These are phyloP conservation scores for Aspergillus costaricaensis DNA, from an alignment of 2,329 filamentous ascomycete species.

Conservation along the genomic window DNA sequence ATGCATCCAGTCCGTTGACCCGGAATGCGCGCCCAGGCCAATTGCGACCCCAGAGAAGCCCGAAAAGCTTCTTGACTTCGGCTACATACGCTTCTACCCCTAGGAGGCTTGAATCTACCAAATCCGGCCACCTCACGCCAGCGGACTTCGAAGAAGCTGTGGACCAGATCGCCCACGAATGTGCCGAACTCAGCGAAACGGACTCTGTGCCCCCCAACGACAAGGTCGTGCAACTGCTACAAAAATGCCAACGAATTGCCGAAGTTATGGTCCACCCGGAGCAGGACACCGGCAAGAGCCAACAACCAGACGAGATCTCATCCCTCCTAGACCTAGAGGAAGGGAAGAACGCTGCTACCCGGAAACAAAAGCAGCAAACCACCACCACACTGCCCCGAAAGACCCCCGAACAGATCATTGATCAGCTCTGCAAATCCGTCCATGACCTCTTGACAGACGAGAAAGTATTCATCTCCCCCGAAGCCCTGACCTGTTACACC, in stretches of 20 bases:
- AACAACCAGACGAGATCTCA: conserved; percentile 41
- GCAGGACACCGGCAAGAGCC: conserved; percentile 23
- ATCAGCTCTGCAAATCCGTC: conserved; percentile 57
- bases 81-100: neutral
- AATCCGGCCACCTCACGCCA: conserved; percentile 7
- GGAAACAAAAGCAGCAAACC: conserved; percentile 13
- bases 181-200: conserved; percentile 30
- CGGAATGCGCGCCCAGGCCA: conserved; percentile 16
- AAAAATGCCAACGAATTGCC: conserved; percentile 37
- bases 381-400: conserved; percentile 25
- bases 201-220: conserved; percentile 39
- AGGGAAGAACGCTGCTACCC: conserved; percentile 27
- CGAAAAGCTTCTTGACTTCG: conserved; percentile 9
- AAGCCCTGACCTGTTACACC: conserved; percentile 73
- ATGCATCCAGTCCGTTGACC: conserved; percentile 19
- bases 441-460: conserved; percentile 72
- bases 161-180: conserved; percentile 32
- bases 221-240: conserved; percentile 35
- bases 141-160: conserved; percentile 29
- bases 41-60: conserved; percentile 21
- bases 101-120: conserved; percentile 25
- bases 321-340: conserved; percentile 46
- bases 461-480: conserved; percentile 76
- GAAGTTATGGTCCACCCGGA: conserved; percentile 33
- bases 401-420: conserved; percentile 41